Evolutionary conservation across 2,329 filamentous ascomycete genomes (phyloP).

Genomic region (Ceratocystis harringtonii): DNA sequence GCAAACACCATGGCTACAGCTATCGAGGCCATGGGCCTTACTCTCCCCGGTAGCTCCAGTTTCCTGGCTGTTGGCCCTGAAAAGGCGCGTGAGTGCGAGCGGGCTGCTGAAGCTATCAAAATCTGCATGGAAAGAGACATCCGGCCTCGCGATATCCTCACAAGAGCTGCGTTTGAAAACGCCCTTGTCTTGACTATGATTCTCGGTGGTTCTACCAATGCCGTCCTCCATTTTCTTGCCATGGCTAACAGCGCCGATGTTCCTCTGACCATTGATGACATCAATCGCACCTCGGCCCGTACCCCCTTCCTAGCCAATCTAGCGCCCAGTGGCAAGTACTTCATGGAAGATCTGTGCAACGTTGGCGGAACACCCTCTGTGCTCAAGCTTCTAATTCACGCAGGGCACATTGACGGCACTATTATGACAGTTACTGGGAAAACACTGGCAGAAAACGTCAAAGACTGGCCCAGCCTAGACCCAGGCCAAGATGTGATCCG

Average conservation of each 20-base stretch:
- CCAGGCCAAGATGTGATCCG: slow-evolving; percentile 73
- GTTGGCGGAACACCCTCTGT: slow-evolving; percentile 76
- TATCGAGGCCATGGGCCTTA: slow-evolving; percentile 77
- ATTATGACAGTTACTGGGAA: slow-evolving; percentile 74
- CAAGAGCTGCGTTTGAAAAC: slow-evolving; percentile 70
- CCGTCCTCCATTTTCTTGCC: slow-evolving; percentile 74
- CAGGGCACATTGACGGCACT: slow-evolving; percentile 57
- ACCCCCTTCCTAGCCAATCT: slow-evolving; percentile 79
- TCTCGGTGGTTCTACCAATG: slow-evolving; percentile 80
- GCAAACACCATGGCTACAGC: slow-evolving; percentile 89
- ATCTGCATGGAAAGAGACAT: slow-evolving; percentile 72
- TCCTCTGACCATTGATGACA: slow-evolving; percentile 61
- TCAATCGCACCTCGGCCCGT: slow-evolving; percentile 66
- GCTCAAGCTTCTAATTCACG: slow-evolving; percentile 69
- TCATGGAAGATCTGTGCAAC: slow-evolving; percentile 77
- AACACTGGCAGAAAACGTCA: slow-evolving; percentile 69
- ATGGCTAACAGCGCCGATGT: slow-evolving; percentile 80
- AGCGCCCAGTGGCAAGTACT: slow-evolving; percentile 67
- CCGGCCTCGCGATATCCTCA: slow-evolving; percentile 64
- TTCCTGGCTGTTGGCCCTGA: slow-evolving; percentile 67
- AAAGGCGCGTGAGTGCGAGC: slow-evolving; percentile 76
- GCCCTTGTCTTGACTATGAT: slow-evolving; percentile 83
- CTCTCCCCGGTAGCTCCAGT: slow-evolving; percentile 68
- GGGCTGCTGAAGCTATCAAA: slow-evolving; percentile 62
- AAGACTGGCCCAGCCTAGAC: slow-evolving; percentile 58